These are phyloP conservation scores for Dalbergia cultrata DNA, from an alignment of 306 rosid species.

Conservation along the genomic window DNA sequence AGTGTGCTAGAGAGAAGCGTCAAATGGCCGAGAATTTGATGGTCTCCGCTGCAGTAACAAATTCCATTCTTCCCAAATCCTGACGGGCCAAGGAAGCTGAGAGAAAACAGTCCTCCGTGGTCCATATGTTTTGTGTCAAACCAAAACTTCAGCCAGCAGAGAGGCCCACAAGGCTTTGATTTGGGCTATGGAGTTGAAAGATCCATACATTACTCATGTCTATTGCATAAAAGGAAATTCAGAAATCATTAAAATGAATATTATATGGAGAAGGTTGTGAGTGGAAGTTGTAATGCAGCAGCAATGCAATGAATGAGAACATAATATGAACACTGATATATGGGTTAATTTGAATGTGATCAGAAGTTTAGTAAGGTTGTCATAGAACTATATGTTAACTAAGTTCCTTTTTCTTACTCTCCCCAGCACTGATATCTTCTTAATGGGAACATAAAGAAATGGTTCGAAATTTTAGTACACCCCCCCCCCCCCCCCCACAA, in stretches of 20 bases:
- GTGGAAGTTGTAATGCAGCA: background rate
- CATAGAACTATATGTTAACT: background rate
- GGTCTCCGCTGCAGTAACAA: constrained; percentile 39
- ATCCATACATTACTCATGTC: constrained; percentile 8
- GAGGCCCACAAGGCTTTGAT: constrained; percentile 31
- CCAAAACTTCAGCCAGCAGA: constrained; percentile 31
- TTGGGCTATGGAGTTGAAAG: constrained; percentile 20
- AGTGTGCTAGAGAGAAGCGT: constrained; percentile 60
- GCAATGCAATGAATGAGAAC: constrained; percentile 21
- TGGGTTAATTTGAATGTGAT: constrained; percentile 14
- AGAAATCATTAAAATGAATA: background rate
- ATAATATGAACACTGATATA: background rate
- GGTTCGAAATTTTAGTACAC: background rate
- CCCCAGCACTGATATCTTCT: background rate
- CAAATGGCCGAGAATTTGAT: constrained; percentile 57
- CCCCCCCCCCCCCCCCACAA: too few species aligned
- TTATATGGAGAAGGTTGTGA: background rate
- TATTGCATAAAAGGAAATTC: constrained; percentile 11
- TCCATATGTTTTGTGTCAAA: constrained; percentile 28
- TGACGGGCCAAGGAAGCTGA: constrained; percentile 32
- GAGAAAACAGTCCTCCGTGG: constrained; percentile 12
- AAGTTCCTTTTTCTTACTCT: background rate
- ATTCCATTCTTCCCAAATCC: constrained; percentile 36
- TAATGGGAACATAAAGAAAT: background rate
- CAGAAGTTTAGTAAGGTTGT: background rate